A percentile compares a stretch with the other conserved stretches of the same genome.
phyloP scores from a whole-genome alignment of 78 protist species.

The Acrasis kona region DNA sequence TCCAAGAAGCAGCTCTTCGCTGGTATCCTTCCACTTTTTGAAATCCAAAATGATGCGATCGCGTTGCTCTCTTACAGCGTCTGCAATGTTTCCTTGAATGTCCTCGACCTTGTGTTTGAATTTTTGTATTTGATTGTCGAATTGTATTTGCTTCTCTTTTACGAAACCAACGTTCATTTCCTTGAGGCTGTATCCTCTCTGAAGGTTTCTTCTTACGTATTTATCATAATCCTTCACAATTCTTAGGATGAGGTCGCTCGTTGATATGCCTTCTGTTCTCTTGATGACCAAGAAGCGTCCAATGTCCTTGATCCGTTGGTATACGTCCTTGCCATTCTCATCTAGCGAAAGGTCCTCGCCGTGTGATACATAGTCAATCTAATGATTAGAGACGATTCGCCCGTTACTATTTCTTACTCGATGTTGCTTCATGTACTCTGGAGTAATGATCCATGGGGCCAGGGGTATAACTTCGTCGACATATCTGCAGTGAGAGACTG shows the following conservation, averaged over 20 bases:
- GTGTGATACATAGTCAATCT: conserved; percentile 57
- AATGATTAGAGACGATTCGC: background rate
- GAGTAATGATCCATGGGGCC: conserved; percentile 65
- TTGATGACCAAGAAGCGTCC: conserved; percentile 53
- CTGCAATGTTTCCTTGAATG: background rate
- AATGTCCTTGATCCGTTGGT: conserved; percentile 39
- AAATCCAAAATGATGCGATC: background rate
- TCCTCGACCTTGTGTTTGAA: background rate
- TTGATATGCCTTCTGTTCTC: conserved; percentile 54
- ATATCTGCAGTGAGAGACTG: conserved; percentile 56
- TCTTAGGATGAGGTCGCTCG: conserved; percentile 53
- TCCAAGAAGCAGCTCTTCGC: background rate
- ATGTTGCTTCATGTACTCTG: conserved; percentile 55
- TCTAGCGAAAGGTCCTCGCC: conserved; percentile 49
- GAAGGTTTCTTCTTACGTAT: conserved; percentile 48
- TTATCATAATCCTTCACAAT: conserved; percentile 44
- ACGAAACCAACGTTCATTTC: conserved; percentile 51
- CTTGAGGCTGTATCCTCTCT: conserved; percentile 54
- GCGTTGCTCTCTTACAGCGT: background rate
- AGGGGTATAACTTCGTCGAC: conserved; percentile 60
- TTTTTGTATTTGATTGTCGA: background rate
- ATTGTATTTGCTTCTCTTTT: conserved; percentile 14
- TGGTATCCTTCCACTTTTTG: background rate
- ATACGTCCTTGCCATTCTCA: conserved; percentile 50
- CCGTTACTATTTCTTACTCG: conserved; percentile 19